Percentiles rank a stretch among this genome's conserved stretches.
Evolutionary conservation across 208 protist genomes (phyloP).

Genomic region (Lotmaria passim): DNA sequence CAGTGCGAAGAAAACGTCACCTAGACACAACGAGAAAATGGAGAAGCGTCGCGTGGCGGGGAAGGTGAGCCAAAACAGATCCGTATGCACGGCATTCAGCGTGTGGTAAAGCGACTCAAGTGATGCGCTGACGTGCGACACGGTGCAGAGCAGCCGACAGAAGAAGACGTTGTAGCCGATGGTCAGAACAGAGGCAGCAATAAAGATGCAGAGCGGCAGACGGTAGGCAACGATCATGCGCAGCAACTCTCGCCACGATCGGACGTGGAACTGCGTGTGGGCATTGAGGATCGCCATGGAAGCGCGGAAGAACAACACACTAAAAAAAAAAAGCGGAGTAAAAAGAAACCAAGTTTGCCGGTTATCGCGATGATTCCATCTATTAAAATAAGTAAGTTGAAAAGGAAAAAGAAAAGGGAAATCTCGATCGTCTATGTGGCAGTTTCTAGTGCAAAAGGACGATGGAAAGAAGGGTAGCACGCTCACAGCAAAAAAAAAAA

Average conservation of each 20-base stretch:
- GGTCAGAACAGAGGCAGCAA: constrained; percentile 10
- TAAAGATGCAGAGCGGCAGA: constrained; percentile 23
- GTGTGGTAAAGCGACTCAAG: background rate
- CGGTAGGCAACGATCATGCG: constrained; percentile 26
- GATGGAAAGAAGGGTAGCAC: too few relatives aligned
- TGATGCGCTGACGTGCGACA: background rate
- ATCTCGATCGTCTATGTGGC: too few relatives aligned
- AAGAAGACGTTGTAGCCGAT: constrained; percentile 28
- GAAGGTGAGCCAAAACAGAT: constrained; percentile 4
- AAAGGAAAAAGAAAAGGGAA: constrained; percentile 3
- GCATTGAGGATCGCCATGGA: constrained; percentile 30
- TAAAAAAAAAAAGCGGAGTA: constrained; percentile 1
- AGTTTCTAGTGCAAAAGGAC: too few relatives aligned
- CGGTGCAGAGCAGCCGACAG: background rate
- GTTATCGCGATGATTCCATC: too few relatives aligned
- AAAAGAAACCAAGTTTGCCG: too few relatives aligned
- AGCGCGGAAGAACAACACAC: background rate
- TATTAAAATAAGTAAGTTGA: too few relatives aligned
- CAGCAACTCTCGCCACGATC: constrained; percentile 4
- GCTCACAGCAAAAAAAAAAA: too few relatives aligned
- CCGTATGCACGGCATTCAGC: background rate
- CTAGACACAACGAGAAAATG: background rate
- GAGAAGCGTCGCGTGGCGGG: constrained; percentile 8
- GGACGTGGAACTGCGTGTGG: background rate
- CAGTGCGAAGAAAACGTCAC: constrained; percentile 8